Conservation (phyloP, 2,329 filamentous ascomycete species). For the Phialemoniopsis sp. region DNA sequence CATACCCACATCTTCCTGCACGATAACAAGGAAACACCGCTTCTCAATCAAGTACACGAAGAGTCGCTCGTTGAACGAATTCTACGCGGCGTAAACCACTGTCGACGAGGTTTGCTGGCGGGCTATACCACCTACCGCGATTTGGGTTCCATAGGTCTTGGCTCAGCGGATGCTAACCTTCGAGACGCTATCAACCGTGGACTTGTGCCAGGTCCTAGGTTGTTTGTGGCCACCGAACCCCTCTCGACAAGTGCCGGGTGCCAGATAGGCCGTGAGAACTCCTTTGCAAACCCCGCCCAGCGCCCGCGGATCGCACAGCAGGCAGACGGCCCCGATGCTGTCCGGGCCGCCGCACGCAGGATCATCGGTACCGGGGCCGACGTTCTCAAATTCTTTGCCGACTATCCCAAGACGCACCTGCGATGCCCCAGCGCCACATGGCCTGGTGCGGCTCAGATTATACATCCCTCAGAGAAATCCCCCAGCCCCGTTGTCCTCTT, state of each 20-base stretch:
- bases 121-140: slow-evolving; percentile 57
- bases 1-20: slow-evolving; percentile 53
- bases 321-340: slow-evolving; percentile 22
- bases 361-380: slow-evolving; percentile 36
- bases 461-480: slow-evolving; percentile 18
- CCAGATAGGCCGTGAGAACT: slow-evolving; percentile 41
- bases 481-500: slow-evolving; percentile 32
- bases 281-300: slow-evolving; percentile 18
- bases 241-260: slow-evolving; percentile 39
- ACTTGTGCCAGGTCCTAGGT: slow-evolving; percentile 45
- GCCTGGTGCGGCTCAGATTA: not conserved
- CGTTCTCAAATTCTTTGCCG: slow-evolving; percentile 40
- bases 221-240: slow-evolving; percentile 44
- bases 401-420: slow-evolving; percentile 29
- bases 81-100: slow-evolving; percentile 48
- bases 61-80: slow-evolving; percentile 51
- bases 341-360: slow-evolving; percentile 32
- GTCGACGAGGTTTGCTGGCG: slow-evolving; percentile 44
- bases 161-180: slow-evolving; percentile 39
- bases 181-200: slow-evolving; percentile 44
- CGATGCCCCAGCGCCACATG: slow-evolving; percentile 5
- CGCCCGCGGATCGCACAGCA: slow-evolving; percentile 34
- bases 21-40: slow-evolving; percentile 34
- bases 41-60: slow-evolving; percentile 52
- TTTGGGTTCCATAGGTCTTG: slow-evolving; percentile 46